Evolutionary conservation across 2,329 filamentous ascomycete species (phyloP).

Genomic region (Claviceps sp.): DNA sequence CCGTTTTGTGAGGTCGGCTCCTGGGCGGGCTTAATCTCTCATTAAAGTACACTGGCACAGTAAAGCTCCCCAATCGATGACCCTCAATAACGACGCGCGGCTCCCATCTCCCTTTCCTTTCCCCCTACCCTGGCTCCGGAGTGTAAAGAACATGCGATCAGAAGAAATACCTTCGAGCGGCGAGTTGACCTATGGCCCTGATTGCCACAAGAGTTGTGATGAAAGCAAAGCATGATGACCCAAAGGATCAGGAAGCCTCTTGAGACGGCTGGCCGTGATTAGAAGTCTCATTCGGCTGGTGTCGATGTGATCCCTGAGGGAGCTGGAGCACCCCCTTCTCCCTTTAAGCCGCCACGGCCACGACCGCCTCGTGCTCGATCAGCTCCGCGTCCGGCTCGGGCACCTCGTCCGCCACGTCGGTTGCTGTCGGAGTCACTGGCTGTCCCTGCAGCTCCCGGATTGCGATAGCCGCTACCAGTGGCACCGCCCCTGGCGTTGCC

Average conservation of each 20-base stretch:
- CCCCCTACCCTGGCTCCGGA: conserved; percentile 10
- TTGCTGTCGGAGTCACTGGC: conserved; percentile 55
- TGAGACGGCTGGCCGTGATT: neutral
- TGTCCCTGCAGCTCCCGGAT: conserved; percentile 64
- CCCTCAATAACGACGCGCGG: conserved; percentile 6
- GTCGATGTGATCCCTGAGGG: conserved; percentile 39
- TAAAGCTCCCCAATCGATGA: conserved; percentile 6
- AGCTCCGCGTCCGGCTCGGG: conserved; percentile 43
- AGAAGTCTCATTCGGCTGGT: conserved; percentile 19
- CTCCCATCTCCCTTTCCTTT: neutral
- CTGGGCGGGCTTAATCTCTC: conserved; percentile 18
- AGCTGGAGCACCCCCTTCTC: conserved; percentile 41
- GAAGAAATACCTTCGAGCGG: neutral
- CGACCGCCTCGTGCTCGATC: conserved; percentile 44
- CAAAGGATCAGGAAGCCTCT: neutral
- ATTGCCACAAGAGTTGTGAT: neutral
- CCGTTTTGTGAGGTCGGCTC: conserved; percentile 15
- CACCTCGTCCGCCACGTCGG: conserved; percentile 41
- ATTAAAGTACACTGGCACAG: conserved; percentile 24
- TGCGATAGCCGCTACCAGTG: conserved; percentile 63
- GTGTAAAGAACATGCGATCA: conserved; percentile 9
- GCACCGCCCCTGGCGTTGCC: conserved; percentile 49
- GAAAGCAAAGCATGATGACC: neutral
- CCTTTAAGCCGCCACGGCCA: conserved; percentile 44
- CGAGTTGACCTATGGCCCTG: neutral